Evolutionary conservation across 768 basidiomycete species (phyloP), one percentile per base, ranked within the genome.

Genomic region (Amanita muscaria): DNA sequence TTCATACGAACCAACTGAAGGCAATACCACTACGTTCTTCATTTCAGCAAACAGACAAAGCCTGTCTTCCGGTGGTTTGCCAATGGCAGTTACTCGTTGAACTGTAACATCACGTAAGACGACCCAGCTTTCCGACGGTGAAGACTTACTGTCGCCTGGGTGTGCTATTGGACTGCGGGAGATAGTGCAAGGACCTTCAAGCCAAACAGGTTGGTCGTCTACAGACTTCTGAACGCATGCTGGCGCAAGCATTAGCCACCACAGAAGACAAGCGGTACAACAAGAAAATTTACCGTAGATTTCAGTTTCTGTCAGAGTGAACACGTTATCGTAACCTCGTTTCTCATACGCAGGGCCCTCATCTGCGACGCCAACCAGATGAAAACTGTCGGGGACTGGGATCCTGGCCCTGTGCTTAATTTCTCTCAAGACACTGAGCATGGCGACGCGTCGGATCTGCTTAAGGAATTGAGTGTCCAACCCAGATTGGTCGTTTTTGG

Each of bases 301-400:
- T 50, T 83, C 64, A 1, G 73, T 76, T 48, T 71, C 69, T 4
- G 61, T 58, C 11, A 89, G 61, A 25, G 56, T 64, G 55, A 68
- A 81, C 2, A 83, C 72, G 49, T 82, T 70, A 1, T 23, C 22
- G 18, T 38, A 21, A 11, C 79, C 79, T n/a, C 59, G 63, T 6
- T 57, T 49, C 33, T 56, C 57, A 49, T 86, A 85, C 0, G 79
- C 76, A 0, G 80, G 77, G 0, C 86, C 86, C 60, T 90, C 86
- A 53, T 92, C 89, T 3, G 86, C 83, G 7, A 91, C 74, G 1
- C 90, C 89, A 9, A 89, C 83, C 1, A 92, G 69, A 21, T 79
- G 67, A 47, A 77, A 77, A 48, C 79, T 80, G 1, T 77, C 63
- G 0, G 80, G 80, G 8, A 92, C 72, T 3, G 71, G 76, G 21